Percentiles rank a stretch among this genome's conserved stretches.
Conservation (phyloP, 2,329 filamentous ascomycete species). For the Dothistroma septosporum region DNA sequence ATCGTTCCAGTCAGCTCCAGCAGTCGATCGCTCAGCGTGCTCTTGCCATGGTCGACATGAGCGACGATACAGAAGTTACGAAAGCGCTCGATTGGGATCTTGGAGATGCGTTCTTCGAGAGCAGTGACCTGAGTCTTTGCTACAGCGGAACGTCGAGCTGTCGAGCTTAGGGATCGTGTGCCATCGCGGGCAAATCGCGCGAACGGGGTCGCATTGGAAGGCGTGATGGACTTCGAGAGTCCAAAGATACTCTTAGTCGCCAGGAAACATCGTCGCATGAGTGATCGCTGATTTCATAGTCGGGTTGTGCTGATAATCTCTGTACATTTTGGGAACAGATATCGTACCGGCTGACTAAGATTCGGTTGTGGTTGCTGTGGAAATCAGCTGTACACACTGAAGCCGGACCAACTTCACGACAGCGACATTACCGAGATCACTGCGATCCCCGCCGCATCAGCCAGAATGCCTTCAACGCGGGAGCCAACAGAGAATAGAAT, state of each 20-base stretch:
- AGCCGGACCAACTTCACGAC: conserved; percentile 1
- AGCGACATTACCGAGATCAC: neutral
- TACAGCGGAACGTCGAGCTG: conserved; percentile 13
- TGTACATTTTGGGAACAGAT: neutral
- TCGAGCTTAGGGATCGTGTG: conserved; percentile 10
- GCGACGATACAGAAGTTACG: conserved; percentile 99
- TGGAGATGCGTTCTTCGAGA: conserved; percentile 62
- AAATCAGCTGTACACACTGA: neutral
- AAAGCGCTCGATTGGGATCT: conserved; percentile 72
- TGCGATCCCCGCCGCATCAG: neutral
- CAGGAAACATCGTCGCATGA: conserved; percentile 49
- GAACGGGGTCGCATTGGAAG: conserved; percentile 5
- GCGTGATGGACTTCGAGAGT: conserved; percentile 16
- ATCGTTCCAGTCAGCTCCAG: conserved; percentile 95
- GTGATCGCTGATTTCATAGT: conserved; percentile 15
- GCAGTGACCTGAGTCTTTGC: conserved; percentile 45
- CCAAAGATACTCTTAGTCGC: conserved; percentile 21
- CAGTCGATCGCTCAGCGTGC: conserved; percentile 85
- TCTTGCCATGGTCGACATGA: conserved; percentile 98
- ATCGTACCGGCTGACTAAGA: neutral
- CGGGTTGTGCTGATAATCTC: neutral
- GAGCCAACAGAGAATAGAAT: conserved; percentile 1
- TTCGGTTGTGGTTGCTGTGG: neutral
- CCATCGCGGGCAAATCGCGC: conserved; percentile 8
- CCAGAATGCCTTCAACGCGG: conserved; percentile 15